Conservation (phyloP, 441 rosid genomes). For the Corymbia calophylla region DNA sequence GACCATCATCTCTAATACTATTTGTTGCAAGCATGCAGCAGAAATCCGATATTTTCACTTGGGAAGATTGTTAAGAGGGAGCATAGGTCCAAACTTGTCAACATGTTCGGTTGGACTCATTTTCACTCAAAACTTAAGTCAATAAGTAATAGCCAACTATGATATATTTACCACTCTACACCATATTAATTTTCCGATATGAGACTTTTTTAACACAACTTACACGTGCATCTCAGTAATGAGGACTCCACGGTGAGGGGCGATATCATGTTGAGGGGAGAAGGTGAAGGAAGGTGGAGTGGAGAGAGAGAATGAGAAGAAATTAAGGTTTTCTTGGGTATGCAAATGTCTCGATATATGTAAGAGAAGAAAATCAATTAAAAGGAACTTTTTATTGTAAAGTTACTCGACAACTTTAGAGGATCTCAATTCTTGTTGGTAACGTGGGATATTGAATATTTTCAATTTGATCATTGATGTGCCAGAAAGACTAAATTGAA, state of each 20-base stretch:
- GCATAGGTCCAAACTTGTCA: background rate
- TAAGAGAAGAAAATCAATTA: background rate
- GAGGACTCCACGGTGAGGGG: background rate
- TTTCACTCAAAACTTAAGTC: background rate
- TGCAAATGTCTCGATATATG: background rate
- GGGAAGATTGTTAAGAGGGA: background rate
- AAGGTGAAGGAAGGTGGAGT: background rate
- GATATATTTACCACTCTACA: background rate
- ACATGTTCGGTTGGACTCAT: background rate
- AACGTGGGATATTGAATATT: background rate
- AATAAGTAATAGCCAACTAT: background rate
- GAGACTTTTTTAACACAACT: background rate
- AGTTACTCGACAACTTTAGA: background rate
- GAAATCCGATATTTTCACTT: background rate
- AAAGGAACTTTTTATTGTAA: background rate
- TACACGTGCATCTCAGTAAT: rapidly evolving
- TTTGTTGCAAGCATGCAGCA: background rate
- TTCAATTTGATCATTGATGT: background rate
- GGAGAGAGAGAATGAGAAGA: background rate
- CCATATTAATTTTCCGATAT: rapidly evolving
- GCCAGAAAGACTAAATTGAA: background rate
- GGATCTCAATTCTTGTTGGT: background rate
- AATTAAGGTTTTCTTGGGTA: background rate
- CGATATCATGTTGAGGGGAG: background rate
- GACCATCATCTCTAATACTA: background rate